Conservation (phyloP, 179 eudicot species). For the Vitellaria paradoxa region DNA sequence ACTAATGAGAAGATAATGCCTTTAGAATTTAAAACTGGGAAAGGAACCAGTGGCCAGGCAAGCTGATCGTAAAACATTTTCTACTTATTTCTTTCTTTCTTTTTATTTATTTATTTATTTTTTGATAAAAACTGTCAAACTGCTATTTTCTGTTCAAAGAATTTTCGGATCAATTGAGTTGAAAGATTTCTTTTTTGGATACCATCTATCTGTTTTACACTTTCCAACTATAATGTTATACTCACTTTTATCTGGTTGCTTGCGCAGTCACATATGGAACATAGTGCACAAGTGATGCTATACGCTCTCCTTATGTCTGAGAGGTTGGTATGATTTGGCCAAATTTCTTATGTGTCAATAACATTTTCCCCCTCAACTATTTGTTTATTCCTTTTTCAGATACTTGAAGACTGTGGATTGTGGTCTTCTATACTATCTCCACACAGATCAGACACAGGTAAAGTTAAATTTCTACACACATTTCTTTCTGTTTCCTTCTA, state of each 20-base stretch:
- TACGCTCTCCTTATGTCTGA: slow-evolving; percentile 98
- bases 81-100: no score
- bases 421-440: slow-evolving; percentile 92
- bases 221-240: not conserved
- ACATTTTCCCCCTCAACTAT: slow-evolving; percentile 4
- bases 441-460: slow-evolving; percentile 88
- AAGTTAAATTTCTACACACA: not conserved
- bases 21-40: slow-evolving; percentile 95
- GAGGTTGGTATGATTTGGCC: slow-evolving; percentile 46
- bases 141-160: slow-evolving; percentile 13
- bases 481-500: slow-evolving; percentile 9
- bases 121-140: not conserved
- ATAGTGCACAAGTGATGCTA: slow-evolving; percentile 92
- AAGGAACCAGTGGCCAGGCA: slow-evolving; percentile 92
- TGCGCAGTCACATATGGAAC: slow-evolving; percentile 83
- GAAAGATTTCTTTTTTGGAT: not conserved
- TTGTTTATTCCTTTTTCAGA: slow-evolving; percentile 38
- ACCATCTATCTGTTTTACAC: not conserved
- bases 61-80: slow-evolving; percentile 14
- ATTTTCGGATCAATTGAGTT: not conserved
- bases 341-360: not conserved
- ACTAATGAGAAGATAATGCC: slow-evolving; percentile 73
- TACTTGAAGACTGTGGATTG: slow-evolving; percentile 65
- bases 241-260: slow-evolving; percentile 12
- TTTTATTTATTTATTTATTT: no score